Base-by-base conservation (phyloP, 257 asterid genomes). In the Solanum medicagineum region DNA sequence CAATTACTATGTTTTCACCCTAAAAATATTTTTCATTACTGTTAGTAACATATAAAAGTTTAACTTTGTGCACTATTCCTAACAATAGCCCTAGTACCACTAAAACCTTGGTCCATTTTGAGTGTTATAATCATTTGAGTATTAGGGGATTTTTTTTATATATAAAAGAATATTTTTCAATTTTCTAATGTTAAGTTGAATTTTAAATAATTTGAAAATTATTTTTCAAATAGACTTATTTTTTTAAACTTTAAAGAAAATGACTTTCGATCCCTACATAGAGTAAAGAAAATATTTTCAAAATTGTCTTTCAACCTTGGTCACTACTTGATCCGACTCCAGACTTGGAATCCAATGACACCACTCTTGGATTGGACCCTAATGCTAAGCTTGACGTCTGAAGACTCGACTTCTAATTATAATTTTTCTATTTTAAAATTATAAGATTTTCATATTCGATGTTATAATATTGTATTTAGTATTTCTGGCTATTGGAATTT, bases 371-470 rank as follows among this genome's bases (percentile, higher is more conserved):
- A 32, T 2, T 32, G 36, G 36, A 32, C 36, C 36, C 36, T 32
- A 32, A 32, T 32, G 36, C 36, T 32, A 4, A 32, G 36, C 36
- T 32, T 32, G 36, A 42, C 29, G 7, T 10, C 29, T 59, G 29
- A 4, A 59, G 29, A 4, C 7, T 59, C 14, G 5, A 20, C n/a
- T 59, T 9, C 0, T 0, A 0, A 59, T 59, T 59, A n/a, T 59
- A 8, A 0, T 59, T 59, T n/a, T 10, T 9, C 4, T 32, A 32
- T 32, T 17, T 59, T 1, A 1, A 20, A 10, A n/a, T 24, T n/a
- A 10, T 59, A n/a, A 59, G 4, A 59, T 59, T 59, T 59, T 59
- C 66, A 59, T 10, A 29, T 59, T n/a, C 3, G n/a, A 1, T 9
- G 14, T 59, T 2, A 20, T 59, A 20, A 12, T 59, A 62, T 10